Evolutionary conservation across 768 basidiomycete species (phyloP).

Genomic region (Mycena floridula): DNA sequence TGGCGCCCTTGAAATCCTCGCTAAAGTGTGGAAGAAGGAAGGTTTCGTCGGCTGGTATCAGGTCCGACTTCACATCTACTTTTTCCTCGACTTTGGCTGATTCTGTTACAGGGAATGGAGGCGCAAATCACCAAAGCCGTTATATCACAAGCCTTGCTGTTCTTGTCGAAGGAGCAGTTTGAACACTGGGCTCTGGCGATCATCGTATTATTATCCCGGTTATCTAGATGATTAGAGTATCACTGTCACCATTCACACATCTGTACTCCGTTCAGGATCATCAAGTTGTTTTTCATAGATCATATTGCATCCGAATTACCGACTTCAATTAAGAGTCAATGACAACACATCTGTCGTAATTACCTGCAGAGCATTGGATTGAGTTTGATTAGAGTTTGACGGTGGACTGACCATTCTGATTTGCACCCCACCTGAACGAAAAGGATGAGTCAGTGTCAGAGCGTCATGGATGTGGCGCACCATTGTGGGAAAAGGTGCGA

Average conservation of each 20-base stretch:
- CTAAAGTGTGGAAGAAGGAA: constrained; percentile 63
- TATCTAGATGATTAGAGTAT: constrained; percentile 8
- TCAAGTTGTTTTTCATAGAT: not conserved
- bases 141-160: constrained; percentile 88
- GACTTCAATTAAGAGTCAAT: not conserved
- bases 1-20: constrained; percentile 76
- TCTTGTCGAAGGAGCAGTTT: constrained; percentile 97
- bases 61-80: constrained; percentile 36
- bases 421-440: constrained; percentile 42
- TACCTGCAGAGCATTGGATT: too few species aligned
- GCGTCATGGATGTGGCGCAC: constrained; percentile 8
- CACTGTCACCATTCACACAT: not conserved
- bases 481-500: constrained; percentile 46
- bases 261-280: not conserved
- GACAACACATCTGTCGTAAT: constrained; percentile 15
- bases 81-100: not conserved
- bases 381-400: too few species aligned
- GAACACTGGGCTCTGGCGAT: constrained; percentile 80
- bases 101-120: constrained; percentile 81
- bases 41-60: constrained; percentile 95
- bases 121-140: constrained; percentile 97
- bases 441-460: not conserved
- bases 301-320: not conserved
- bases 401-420: too few species aligned
- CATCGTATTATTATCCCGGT: constrained; percentile 47